phyloP scores from a whole-genome alignment of 345 rosid species.

The Erodium maritimum region DNA sequence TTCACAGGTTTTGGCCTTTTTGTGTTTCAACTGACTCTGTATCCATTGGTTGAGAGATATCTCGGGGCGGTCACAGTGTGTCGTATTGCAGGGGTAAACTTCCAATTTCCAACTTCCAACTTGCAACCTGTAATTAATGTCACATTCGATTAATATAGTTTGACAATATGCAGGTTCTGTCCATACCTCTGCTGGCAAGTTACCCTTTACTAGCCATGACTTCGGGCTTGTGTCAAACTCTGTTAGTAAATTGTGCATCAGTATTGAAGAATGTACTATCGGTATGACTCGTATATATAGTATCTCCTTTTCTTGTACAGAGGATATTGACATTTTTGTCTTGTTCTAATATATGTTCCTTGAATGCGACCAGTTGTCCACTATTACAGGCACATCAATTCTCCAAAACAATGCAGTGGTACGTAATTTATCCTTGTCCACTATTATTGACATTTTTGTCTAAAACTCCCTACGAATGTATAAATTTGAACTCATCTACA shows the following conservation, averaged over 20 bases:
- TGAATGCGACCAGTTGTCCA: constrained; percentile 17
- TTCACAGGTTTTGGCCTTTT: constrained; percentile 66
- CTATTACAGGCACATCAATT: constrained; percentile 29
- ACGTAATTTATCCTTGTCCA: constrained; percentile 9
- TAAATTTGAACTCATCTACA: too few relatives aligned
- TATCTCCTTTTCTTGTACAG: background rate
- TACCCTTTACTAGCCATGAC: constrained; percentile 56
- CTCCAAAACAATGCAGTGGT: constrained; percentile 47
- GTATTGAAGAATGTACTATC: constrained; percentile 44
- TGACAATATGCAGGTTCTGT: constrained; percentile 30
- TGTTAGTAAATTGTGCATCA: constrained; percentile 51
- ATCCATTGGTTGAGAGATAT: constrained; percentile 45
- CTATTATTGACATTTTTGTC: too few relatives aligned
- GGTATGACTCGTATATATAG: constrained; percentile 23
- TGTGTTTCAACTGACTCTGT: constrained; percentile 49
- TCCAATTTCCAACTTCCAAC: too few relatives aligned
- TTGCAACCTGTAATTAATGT: too few relatives aligned
- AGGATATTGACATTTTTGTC: background rate
- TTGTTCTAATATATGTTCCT: background rate
- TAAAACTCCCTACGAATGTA: too few relatives aligned
- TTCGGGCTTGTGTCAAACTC: constrained; percentile 47
- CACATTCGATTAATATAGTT: too few relatives aligned
- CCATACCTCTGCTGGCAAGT: constrained; percentile 44
- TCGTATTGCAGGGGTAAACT: constrained; percentile 57
- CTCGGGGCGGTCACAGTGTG: constrained; percentile 48